Percentiles rank a stretch among this genome's conserved stretches.
Evolutionary conservation across 148 eudicot genomes (phyloP).

Genomic region (Cornus kousa): DNA sequence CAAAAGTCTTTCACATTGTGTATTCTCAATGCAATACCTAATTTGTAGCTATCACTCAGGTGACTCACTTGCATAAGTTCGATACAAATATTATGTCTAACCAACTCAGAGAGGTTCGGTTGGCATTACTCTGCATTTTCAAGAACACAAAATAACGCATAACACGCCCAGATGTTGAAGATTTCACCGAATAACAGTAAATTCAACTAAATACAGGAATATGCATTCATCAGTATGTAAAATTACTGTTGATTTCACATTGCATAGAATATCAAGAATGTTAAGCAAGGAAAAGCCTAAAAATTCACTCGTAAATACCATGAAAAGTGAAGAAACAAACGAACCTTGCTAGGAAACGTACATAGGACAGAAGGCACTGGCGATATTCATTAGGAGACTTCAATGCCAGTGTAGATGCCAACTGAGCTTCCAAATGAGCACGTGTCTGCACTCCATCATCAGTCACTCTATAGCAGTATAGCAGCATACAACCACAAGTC

Average conservation of each 20-base stretch:
- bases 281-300: background rate
- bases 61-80: background rate
- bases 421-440: constrained; percentile 86
- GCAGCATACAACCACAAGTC: constrained; percentile 6
- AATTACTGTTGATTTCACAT: background rate
- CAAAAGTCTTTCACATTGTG: background rate
- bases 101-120: background rate
- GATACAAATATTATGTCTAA: background rate
- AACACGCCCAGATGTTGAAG: background rate
- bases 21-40: background rate
- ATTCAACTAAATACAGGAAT: background rate
- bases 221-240: background rate
- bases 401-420: constrained; percentile 89
- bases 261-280: background rate
- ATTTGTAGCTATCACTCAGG: background rate
- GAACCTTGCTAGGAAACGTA: constrained; percentile 88
- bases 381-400: constrained; percentile 86
- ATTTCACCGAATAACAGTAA: background rate
- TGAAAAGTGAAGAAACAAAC: background rate
- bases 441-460: constrained; percentile 98
- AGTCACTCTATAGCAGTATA: constrained; percentile 66
- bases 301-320: background rate
- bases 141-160: background rate
- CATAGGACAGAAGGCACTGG: constrained; percentile 85
- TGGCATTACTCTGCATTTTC: background rate